Evolutionary conservation across 2,329 filamentous ascomycete genomes (phyloP).

Genomic region (Fusarium fujikuroi): DNA sequence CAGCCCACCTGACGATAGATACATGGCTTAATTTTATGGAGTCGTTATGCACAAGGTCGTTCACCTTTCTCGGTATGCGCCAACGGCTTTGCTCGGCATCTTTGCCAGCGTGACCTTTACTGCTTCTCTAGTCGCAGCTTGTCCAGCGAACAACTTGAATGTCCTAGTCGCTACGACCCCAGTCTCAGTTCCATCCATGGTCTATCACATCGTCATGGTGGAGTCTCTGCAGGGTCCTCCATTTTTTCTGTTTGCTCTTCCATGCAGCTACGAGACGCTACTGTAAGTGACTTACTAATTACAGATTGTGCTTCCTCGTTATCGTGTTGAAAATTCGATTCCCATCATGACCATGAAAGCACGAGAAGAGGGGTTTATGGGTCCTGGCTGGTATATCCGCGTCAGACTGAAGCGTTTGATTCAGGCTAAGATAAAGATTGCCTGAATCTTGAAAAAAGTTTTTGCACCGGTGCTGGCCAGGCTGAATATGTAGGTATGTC

Average conservation of each 20-base stretch:
- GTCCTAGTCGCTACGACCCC: not conserved
- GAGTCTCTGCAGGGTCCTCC: conserved; percentile 37
- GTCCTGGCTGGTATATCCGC: conserved; percentile 7
- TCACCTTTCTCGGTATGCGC: not conserved
- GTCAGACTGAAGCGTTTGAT: not conserved
- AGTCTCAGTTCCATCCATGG: conserved; percentile 1
- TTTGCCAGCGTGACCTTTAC: not conserved
- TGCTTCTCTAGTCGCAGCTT: not conserved
- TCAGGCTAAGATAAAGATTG: not conserved
- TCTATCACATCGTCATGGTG: conserved; percentile 36
- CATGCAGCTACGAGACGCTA: conserved; percentile 24
- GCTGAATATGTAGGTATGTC: not conserved
- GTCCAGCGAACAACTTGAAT: conserved; percentile 4
- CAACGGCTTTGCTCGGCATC: conserved; percentile 7
- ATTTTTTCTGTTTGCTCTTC: conserved; percentile 25
- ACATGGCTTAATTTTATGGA: conserved; percentile 6
- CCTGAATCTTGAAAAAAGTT: not conserved
- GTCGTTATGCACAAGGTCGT: not conserved
- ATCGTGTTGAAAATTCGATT: conserved; percentile 18
- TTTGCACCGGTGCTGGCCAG: not conserved
- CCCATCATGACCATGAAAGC: conserved; percentile 7
- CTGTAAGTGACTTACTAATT: conserved; percentile 26
- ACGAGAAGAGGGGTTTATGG: conserved; percentile 15
- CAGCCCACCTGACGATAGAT: conserved; percentile 24
- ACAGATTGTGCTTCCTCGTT: conserved; percentile 24